phyloP scores from a whole-genome alignment of 2,329 filamentous ascomycete species.

The Botryotinia calthae region DNA sequence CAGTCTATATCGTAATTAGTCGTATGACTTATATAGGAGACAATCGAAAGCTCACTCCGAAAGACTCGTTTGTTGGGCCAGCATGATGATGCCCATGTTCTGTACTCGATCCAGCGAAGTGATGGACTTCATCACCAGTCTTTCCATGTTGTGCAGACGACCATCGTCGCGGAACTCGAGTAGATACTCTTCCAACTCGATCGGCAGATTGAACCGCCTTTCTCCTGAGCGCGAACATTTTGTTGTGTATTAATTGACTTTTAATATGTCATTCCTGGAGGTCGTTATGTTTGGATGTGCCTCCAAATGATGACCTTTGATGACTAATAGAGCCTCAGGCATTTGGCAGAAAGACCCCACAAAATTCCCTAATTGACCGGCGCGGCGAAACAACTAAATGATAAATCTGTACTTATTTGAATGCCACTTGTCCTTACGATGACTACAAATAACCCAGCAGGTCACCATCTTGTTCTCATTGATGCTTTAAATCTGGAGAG shows the following conservation, averaged over 20 bases:
- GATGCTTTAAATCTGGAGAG: slow-evolving; percentile 29
- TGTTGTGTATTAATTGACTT: slow-evolving; percentile 36
- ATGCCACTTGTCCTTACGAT: slow-evolving; percentile 37
- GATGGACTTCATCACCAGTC: slow-evolving; percentile 28
- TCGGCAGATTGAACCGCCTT: slow-evolving; percentile 36
- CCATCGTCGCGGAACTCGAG: slow-evolving; percentile 27
- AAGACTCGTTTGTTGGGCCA: slow-evolving; percentile 46
- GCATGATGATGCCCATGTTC: slow-evolving; percentile 39
- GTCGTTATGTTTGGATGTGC: neutral
- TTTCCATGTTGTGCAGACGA: slow-evolving; percentile 30
- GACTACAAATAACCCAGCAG: slow-evolving; percentile 24
- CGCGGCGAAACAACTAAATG: neutral
- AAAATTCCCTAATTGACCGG: neutral
- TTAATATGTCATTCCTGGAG: neutral
- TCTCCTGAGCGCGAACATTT: slow-evolving; percentile 37
- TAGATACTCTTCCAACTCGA: slow-evolving; percentile 27
- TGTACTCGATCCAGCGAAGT: slow-evolving; percentile 25
- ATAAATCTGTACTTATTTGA: neutral
- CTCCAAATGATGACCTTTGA: neutral
- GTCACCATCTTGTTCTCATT: slow-evolving; percentile 11
- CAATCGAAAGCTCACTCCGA: slow-evolving; percentile 47
- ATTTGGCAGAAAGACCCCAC: neutral
- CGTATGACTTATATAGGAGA: neutral
- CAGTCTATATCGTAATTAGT: slow-evolving; percentile 40
- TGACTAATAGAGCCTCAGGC: slow-evolving; percentile 7